A percentile compares a stretch with the other conserved stretches of the same genome.
phyloP scores from a whole-genome alignment of 2,329 filamentous ascomycete genomes.

The Botrytis fabae region DNA sequence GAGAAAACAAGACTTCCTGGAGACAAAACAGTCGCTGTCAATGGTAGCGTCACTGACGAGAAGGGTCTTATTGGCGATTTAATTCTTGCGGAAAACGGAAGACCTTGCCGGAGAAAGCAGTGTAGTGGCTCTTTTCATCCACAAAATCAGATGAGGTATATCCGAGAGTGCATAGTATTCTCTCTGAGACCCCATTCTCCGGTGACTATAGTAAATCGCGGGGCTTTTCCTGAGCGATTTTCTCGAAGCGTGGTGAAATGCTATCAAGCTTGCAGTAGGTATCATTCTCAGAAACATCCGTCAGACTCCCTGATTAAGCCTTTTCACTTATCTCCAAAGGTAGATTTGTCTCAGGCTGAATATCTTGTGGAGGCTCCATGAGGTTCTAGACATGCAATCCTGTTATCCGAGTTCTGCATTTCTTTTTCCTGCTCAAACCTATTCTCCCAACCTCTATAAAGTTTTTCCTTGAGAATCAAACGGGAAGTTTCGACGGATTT shows the following conservation, averaged over 20 bases:
- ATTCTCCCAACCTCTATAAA: neutral
- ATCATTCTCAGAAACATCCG: neutral
- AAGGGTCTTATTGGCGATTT: neutral
- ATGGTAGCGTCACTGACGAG: neutral
- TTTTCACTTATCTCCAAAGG: neutral
- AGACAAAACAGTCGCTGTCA: neutral
- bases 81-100: neutral
- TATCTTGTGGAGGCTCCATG: neutral
- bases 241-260: neutral
- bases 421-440: neutral
- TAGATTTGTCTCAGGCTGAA: neutral
- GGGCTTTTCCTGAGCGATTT: neutral
- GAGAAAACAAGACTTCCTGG: neutral
- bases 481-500: neutral
- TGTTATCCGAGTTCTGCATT: neutral
- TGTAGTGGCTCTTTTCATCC: too few species aligned
- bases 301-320: neutral
- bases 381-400: neutral
- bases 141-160: neutral
- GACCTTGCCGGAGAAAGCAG: neutral
- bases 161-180: neutral
- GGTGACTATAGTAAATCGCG: neutral
- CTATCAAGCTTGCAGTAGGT: neutral
- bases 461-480: neutral
- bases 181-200: neutral